A percentile compares a stretch with the other conserved stretches of the same genome.
These are phyloP conservation scores for Lecanicillium sp. DNA, from an alignment of 2,329 filamentous ascomycete genomes.

Conservation along the genomic window DNA sequence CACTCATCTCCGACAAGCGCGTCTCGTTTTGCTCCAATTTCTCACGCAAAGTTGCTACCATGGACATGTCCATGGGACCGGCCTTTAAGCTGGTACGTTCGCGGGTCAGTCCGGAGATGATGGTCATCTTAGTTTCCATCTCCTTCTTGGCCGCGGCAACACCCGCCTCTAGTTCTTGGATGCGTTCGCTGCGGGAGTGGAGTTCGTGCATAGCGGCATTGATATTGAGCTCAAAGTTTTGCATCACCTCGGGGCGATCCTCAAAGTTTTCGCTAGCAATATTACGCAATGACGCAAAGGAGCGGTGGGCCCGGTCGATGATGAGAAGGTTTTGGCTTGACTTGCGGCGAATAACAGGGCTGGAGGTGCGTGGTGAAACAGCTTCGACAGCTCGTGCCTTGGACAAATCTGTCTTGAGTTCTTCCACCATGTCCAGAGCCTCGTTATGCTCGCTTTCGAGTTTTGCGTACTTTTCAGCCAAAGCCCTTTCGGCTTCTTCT, in stretches of 20 bases:
- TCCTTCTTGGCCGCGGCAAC: slow-evolving; percentile 80
- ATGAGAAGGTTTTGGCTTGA: slow-evolving; percentile 83
- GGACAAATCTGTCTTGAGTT: slow-evolving; percentile 78
- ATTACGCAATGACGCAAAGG: slow-evolving; percentile 81
- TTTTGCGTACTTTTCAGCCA: slow-evolving; percentile 73
- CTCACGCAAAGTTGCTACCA: slow-evolving; percentile 78
- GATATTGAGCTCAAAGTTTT: slow-evolving; percentile 86
- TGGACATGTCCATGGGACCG: slow-evolving; percentile 82
- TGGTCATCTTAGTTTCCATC: slow-evolving; percentile 93
- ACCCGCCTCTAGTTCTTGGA: slow-evolving; percentile 82
- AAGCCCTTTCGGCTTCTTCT: slow-evolving; percentile 62
- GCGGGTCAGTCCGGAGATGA: slow-evolving; percentile 88
- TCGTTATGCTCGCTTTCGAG: slow-evolving; percentile 76
- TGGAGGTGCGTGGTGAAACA: slow-evolving; percentile 54
- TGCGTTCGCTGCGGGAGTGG: slow-evolving; percentile 76
- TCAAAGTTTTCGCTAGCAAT: slow-evolving; percentile 84
- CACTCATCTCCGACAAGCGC: slow-evolving; percentile 65
- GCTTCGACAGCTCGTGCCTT: slow-evolving; percentile 59
- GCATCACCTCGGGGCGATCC: slow-evolving; percentile 70
- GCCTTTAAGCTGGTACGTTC: slow-evolving; percentile 83
- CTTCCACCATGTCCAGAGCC: slow-evolving; percentile 77
- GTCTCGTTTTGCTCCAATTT: slow-evolving; percentile 82
- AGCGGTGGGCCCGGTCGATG: slow-evolving; percentile 84
- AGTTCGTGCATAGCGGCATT: slow-evolving; percentile 91
- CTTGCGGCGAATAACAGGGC: slow-evolving; percentile 82